Conservation (phyloP, 208 protist genomes). For the Leishmania tarentolae region DNA sequence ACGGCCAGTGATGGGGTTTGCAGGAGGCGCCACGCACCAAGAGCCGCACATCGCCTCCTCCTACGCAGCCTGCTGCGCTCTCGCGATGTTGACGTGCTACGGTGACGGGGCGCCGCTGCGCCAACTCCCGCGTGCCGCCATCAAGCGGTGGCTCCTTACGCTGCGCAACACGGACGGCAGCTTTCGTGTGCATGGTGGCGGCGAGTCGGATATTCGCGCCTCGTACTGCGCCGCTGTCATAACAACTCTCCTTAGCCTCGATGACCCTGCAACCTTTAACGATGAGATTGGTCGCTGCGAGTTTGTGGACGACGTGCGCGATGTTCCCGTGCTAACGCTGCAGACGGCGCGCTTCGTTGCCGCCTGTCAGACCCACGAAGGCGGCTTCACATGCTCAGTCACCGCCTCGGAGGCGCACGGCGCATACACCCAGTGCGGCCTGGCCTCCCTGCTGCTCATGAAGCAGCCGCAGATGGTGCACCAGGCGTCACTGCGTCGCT, state of each 20-base stretch:
- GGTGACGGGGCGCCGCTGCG: constrained; percentile 30
- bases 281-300: constrained; percentile 9
- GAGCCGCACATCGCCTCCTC: constrained; percentile 80
- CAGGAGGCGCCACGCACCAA: constrained; percentile 73
- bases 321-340: constrained; percentile 45
- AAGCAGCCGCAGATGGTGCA: constrained; percentile 57
- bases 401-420: constrained; percentile 87
- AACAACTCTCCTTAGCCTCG: constrained; percentile 63
- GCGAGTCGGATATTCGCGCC: constrained; percentile 88
- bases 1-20: constrained; percentile 65
- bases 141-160: constrained; percentile 86
- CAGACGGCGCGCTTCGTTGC: constrained; percentile 66
- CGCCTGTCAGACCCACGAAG: constrained; percentile 91
- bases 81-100: constrained; percentile 60
- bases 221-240: constrained; percentile 89
- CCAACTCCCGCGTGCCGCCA: constrained; percentile 62
- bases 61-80: constrained; percentile 82
- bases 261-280: constrained; percentile 47
- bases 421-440: constrained; percentile 92
- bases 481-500: constrained; percentile 55
- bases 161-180: constrained; percentile 77
- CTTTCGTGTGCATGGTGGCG: constrained; percentile 84
- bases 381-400: constrained; percentile 82
- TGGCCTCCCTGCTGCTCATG: constrained; percentile 80
- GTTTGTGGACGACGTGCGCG: constrained; percentile 31